Percentiles rank a stretch among this genome's conserved stretches.
Conservation (phyloP, 139 green algal species). For the Chlorella sp. region DNA sequence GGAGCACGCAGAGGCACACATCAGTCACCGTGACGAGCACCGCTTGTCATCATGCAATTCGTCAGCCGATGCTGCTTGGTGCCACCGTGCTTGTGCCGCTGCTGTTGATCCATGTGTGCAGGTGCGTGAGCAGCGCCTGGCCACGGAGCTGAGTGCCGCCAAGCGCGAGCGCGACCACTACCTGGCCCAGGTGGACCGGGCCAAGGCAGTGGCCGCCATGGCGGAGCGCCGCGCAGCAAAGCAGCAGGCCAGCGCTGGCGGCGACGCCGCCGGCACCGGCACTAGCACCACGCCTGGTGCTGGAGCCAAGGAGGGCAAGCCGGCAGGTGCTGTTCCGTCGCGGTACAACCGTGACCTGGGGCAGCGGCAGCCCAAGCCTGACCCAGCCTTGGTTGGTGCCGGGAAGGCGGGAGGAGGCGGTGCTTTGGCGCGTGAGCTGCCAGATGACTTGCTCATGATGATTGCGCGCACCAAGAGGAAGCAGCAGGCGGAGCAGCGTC, state of each 20-base stretch:
- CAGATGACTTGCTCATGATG: neutral
- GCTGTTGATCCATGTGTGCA: conserved; percentile 19
- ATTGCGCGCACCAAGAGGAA: neutral
- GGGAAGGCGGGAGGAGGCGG: no score
- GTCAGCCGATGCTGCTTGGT: neutral
- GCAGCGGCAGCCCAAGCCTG: neutral
- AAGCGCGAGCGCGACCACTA: conserved; percentile 95
- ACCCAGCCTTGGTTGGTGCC: no score
- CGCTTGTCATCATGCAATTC: no score
- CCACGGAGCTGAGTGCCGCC: conserved; percentile 74
- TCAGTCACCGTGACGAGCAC: no score
- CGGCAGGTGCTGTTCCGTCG: neutral
- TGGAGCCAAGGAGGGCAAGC: neutral
- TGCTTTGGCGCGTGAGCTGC: neutral
- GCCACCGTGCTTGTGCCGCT: neutral
- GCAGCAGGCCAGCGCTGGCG: neutral
- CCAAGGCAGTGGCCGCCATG: conserved; percentile 45
- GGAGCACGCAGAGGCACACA: no score
- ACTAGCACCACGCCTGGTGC: no score
- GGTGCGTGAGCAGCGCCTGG: conserved; percentile 83
- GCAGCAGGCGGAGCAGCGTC: no score
- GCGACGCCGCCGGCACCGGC: neutral
- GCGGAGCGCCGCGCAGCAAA: conserved; percentile 18
- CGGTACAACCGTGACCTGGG: neutral
- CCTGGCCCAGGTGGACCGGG: conserved; percentile 49